These are phyloP conservation scores for Phlyctochytrium planicorne DNA, from an alignment of 192 early-diverging fungal genomes.

Conservation along the genomic window DNA sequence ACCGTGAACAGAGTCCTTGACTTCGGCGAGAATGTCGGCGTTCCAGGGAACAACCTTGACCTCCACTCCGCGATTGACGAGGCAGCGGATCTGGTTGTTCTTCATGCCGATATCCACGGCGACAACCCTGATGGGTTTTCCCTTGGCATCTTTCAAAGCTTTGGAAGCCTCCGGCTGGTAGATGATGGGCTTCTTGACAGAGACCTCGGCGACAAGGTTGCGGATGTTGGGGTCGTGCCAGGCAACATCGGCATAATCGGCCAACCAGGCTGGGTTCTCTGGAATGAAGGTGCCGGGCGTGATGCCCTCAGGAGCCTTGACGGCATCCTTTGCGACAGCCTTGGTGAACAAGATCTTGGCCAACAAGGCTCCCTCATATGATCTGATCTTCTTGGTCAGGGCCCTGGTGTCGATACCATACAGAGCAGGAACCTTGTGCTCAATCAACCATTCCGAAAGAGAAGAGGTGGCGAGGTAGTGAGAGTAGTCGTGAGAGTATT, in stretches of 20 bases:
- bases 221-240: slow-evolving; percentile 92
- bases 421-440: slow-evolving; percentile 87
- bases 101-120: slow-evolving; percentile 99
- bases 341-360: slow-evolving; percentile 90
- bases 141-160: slow-evolving; percentile 48
- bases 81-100: slow-evolving; percentile 98
- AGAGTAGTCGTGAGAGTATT: slow-evolving; percentile 87
- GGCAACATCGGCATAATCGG: slow-evolving; percentile 74
- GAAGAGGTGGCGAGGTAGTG: slow-evolving; percentile 90
- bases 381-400: slow-evolving; percentile 95
- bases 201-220: slow-evolving; percentile 95
- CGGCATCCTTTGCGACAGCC: neutral
- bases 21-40: slow-evolving; percentile 82
- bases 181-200: slow-evolving; percentile 73
- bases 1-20: slow-evolving; percentile 60
- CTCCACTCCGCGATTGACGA: slow-evolving; percentile 91
- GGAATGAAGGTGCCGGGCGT: neutral
- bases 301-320: neutral
- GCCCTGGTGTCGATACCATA: slow-evolving; percentile 96
- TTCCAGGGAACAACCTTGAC: slow-evolving; percentile 95
- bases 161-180: slow-evolving; percentile 70
- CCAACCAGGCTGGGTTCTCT: slow-evolving; percentile 48
- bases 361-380: slow-evolving; percentile 73
- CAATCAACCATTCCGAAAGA: slow-evolving; percentile 86
- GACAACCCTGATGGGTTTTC: slow-evolving; percentile 79